Evolutionary conservation across 2,329 filamentous ascomycete species (phyloP), one percentile per base, ranked within the genome.

Genomic region (Exophiala lecanii-corni): DNA sequence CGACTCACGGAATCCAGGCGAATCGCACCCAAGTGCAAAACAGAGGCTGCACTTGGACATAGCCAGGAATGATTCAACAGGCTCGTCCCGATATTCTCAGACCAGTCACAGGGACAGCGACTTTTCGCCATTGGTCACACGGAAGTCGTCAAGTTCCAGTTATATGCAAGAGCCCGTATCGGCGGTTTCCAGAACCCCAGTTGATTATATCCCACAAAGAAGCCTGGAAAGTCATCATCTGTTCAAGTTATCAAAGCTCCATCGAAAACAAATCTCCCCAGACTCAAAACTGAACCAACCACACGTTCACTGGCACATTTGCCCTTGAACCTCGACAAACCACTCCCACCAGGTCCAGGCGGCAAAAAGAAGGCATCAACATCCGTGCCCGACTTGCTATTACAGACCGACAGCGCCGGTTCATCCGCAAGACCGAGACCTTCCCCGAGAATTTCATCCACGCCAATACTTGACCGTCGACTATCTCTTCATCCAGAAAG

Each of bases 141-240:
- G 48, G 28, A 37, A 54, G 35, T 54, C 51, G 17, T 54, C 51
- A 6, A 48, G 43, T 33, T 51, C 51, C 15, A 54, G 51, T 34
- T 50, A 51, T 28, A 45, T 43, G 9, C 41, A 37, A 19, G 51
- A 54, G 16, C 40, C 43, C 18, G 18, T 38, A 7, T 38, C 45
- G 10, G 36, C 42, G 9, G 9, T 37, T 17, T 39, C 41, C 9
- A 44, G 17, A 28, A 34, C 43, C 20, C 5, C 15, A 36, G 35
- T 19, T 36, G 12, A 31, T 31, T 16, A 21, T 30, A 2, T 20
- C 34, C 30, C 31, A 19, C 15, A 35, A 16, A 17, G 20, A 31
- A 37, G 23, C 39, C 33, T 26, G 19, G 36, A 4, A 33, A 34
- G 9, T 28, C 7, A 17, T 7, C 43, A 10, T 20, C 31, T 13